Evolutionary conservation across 495 filamentous ascomycete genomes (phyloP).

Genomic region (Xylaria telfairii): DNA sequence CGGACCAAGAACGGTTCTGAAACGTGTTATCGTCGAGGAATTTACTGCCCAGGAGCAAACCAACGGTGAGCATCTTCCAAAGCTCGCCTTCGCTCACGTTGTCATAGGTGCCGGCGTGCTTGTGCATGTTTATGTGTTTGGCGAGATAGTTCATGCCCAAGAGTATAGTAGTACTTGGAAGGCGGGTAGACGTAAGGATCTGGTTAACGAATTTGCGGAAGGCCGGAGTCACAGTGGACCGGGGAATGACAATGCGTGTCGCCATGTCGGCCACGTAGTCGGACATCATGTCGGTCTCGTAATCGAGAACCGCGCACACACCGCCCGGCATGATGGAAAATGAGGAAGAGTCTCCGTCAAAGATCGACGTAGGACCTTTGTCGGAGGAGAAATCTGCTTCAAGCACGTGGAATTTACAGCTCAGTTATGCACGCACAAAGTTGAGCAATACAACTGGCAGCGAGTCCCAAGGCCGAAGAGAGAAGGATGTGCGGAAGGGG

Average conservation of each 20-base stretch:
- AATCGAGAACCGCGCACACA: slow-evolving; percentile 95
- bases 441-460: slow-evolving; percentile 35
- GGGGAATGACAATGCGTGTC: slow-evolving; percentile 76
- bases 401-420: slow-evolving; percentile 46
- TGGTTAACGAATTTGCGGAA: slow-evolving; percentile 96
- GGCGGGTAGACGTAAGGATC: slow-evolving; percentile 90
- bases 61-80: slow-evolving; percentile 89
- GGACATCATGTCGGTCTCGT: slow-evolving; percentile 98
- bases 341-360: slow-evolving; percentile 35
- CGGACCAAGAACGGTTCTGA: slow-evolving; percentile 98
- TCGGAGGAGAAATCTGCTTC: slow-evolving; percentile 46
- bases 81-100: slow-evolving; percentile 70
- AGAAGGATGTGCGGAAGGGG: slow-evolving; percentile 34
- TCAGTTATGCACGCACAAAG: slow-evolving; percentile 29
- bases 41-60: slow-evolving; percentile 92
- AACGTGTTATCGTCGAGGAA: slow-evolving; percentile 99
- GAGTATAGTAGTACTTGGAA: slow-evolving; percentile 94
- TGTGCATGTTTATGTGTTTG: slow-evolving; percentile 78
- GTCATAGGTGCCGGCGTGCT: slow-evolving; percentile 59
- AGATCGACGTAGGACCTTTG: slow-evolving; percentile 34
- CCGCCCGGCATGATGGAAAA: slow-evolving; percentile 70
- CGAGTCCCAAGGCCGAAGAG: slow-evolving; percentile 50
- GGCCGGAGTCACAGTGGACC: slow-evolving; percentile 68
- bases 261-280: slow-evolving; percentile 97
- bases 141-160: slow-evolving; percentile 91